phyloP scores from a whole-genome alignment of 139 green algal genomes.

The Chlorella sp. region DNA sequence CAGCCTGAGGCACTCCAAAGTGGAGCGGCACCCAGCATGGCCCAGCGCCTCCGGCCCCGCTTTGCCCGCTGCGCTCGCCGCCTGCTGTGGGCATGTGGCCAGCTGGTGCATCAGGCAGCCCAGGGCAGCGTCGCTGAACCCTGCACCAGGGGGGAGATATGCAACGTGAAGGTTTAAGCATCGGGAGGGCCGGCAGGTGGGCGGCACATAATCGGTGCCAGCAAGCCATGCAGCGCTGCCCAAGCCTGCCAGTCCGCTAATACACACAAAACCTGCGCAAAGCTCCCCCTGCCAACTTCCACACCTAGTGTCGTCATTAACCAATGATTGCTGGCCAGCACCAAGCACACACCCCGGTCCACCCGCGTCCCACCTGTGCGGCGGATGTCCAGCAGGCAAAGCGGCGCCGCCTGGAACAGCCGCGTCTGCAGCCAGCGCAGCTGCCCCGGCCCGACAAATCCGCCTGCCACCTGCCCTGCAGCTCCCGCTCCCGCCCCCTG shows the following conservation, averaged over 20 bases:
- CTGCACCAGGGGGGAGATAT: neutral
- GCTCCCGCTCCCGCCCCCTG: neutral
- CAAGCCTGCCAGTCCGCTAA: neutral
- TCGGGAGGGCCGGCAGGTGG: neutral
- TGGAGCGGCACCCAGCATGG: neutral
- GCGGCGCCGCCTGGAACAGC: neutral
- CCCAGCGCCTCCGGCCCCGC: neutral
- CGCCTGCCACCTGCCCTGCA: too few species aligned
- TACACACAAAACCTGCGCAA: neutral
- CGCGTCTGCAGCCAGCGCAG: neutral
- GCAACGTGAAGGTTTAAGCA: neutral
- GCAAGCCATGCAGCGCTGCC: neutral
- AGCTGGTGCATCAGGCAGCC: constrained; percentile 1
- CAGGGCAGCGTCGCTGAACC: neutral
- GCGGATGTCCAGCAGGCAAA: constrained; percentile 16
- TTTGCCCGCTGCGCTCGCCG: neutral
- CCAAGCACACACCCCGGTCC: neutral
- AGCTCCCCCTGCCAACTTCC: neutral
- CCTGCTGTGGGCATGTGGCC: neutral
- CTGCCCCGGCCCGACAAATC: neutral
- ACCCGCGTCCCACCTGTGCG: neutral
- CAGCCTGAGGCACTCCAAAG: constrained; percentile 21
- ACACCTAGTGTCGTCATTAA: too few species aligned
- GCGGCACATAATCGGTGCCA: neutral
- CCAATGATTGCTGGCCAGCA: neutral